Evolutionary conservation across 1,139 yeast species (phyloP), one percentile per base, ranked within the genome.

Genomic region (Chernovozyma sophiae-reginae): DNA sequence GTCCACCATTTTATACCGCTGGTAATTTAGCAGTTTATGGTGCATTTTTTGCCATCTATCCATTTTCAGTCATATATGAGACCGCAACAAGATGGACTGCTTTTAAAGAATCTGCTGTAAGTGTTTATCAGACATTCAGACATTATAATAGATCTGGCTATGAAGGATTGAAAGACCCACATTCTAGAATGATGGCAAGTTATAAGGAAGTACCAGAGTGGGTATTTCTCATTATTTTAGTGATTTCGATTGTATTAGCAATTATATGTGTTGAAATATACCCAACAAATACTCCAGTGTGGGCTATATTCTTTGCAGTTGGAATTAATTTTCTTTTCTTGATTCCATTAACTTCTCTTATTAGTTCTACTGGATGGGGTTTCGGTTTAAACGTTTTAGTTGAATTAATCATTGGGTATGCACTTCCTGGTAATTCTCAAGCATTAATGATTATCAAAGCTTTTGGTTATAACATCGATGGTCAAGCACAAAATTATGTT

Each of bases 171-270:
- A 51, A 65, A 12, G 81, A 76, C 42, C 70, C 79, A 1, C 79
- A 75, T 44, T 67, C 74, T 33, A 59, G 63, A 33, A 66, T 74
- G 70, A 74, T 75, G 76, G 42, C 63, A n/a, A 53, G 56, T 20
- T 74, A 74, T 50, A 62, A 61, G 29, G 83, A 77, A 43, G 81
- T 74, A 11, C 82, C 82, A n/a, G 77, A 74, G 37, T 69, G 71
- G 69, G 76, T 77, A 72, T 77, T 70, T 44, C 44, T 72, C 23
- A 37, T 58, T 5, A 63, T 76, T 16, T 51, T 77, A 32, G 41
- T 68, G 15, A 40, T 65, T 14, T 65, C 81, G 2, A 48, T 74
- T 3, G 62, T 58, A 2, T 56, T 74, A 38, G 79, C 74, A 3
- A 62, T 74, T 23, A 43, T 70, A 2, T 61, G 69, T 29, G 63